These are phyloP conservation scores for Kodamaea anthophila DNA, from an alignment of 1,139 yeast genomes.

Conservation along the genomic window DNA sequence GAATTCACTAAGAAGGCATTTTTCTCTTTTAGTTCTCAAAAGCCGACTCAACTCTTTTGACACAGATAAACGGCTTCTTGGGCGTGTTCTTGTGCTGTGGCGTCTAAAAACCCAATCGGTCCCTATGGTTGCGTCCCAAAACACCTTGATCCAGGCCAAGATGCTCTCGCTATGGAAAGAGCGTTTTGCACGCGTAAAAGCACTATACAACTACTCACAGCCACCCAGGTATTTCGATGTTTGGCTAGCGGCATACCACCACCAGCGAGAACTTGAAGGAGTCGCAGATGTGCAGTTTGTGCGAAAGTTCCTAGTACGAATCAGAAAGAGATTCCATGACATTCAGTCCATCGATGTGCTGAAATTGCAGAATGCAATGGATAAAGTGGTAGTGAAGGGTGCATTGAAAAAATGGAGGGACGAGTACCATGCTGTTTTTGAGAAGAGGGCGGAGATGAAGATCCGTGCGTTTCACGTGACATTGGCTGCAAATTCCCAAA, in stretches of 20 bases:
- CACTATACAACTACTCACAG: not conserved
- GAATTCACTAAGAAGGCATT: no score
- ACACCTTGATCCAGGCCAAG: not conserved
- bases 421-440: no score
- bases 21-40: no score
- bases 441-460: slow-evolving; percentile 12
- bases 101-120: no score
- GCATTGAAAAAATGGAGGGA: slow-evolving; percentile 17
- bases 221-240: slow-evolving; percentile 2
- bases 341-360: slow-evolving; percentile 4
- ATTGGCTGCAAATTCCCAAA: slow-evolving; percentile 10
- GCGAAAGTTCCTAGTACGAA: slow-evolving; percentile 16
- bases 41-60: no score
- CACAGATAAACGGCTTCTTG: no score
- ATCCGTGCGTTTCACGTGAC: slow-evolving; percentile 12
- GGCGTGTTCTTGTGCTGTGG: no score
- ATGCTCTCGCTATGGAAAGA: not conserved
- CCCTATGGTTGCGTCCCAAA: not conserved
- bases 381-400: no score
- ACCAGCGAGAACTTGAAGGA: slow-evolving; percentile 4
- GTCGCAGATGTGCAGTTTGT: slow-evolving; percentile 17
- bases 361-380: slow-evolving; percentile 4
- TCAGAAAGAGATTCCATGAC: no score
- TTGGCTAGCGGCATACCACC: slow-evolving; percentile 4
- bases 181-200: not conserved